A percentile compares a stretch with the other conserved stretches of the same genome.
Conservation (phyloP, 2,329 filamentous ascomycete genomes). For the Exophiala sideris region DNA sequence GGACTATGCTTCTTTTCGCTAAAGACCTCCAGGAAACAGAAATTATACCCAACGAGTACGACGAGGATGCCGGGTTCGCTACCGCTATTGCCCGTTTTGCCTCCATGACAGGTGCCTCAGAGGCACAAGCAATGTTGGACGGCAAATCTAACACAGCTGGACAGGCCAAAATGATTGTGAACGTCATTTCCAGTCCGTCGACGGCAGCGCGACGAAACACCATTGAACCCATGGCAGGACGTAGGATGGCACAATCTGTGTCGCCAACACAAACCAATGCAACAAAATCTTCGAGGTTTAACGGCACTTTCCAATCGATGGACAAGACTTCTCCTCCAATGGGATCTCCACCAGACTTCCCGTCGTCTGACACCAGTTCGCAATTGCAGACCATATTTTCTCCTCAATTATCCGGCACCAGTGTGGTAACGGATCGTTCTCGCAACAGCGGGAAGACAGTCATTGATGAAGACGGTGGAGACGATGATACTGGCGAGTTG, state of each 20-base stretch:
- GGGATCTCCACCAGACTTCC: conserved; percentile 47
- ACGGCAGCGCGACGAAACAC: conserved; percentile 48
- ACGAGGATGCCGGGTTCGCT: conserved; percentile 55
- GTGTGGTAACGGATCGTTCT: conserved; percentile 47
- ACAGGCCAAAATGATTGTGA: conserved; percentile 56
- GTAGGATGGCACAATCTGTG: conserved; percentile 30
- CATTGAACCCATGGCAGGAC: conserved; percentile 49
- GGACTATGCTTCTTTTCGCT: conserved; percentile 63
- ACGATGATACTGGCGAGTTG: conserved; percentile 61
- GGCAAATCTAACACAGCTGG: conserved; percentile 61
- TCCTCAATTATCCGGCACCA: conserved; percentile 58
- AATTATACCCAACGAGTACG: conserved; percentile 52
- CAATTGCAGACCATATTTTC: conserved; percentile 58
- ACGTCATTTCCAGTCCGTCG: conserved; percentile 47
- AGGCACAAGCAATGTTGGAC: conserved; percentile 57
- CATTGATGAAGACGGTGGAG: conserved; percentile 58
- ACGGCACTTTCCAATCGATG: conserved; percentile 58
- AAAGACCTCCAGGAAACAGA: conserved; percentile 60
- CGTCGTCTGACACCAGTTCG: conserved; percentile 48
- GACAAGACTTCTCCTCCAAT: conserved; percentile 53
- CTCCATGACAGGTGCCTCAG: conserved; percentile 55
- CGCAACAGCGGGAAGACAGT: conserved; percentile 59
- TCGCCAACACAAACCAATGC: conserved; percentile 37
- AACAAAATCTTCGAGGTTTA: conserved; percentile 58
- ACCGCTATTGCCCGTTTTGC: conserved; percentile 60